These are phyloP conservation scores for Papiliotrema terrestris DNA, from an alignment of 1,284 basidiomycete species.

Conservation along the genomic window DNA sequence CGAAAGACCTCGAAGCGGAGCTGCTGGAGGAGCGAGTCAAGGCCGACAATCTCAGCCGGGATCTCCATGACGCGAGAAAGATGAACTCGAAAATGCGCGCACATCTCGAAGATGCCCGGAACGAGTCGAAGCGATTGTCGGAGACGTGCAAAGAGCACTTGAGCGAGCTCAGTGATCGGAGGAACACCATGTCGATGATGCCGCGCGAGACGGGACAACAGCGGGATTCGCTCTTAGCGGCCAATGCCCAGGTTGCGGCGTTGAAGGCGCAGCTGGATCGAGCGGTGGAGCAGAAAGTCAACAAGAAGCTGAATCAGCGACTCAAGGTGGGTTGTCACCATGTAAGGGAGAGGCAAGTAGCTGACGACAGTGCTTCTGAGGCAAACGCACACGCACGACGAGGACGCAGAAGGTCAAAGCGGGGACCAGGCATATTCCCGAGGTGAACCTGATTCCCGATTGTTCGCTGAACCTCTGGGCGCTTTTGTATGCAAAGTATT, in stretches of 20 bases:
- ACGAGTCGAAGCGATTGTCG: constrained; percentile 24
- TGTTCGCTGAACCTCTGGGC: too few species aligned
- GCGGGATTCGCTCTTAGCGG: constrained; percentile 28
- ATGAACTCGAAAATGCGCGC: constrained; percentile 37
- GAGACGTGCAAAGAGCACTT: constrained; percentile 34
- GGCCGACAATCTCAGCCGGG: constrained; percentile 17
- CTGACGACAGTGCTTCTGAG: constrained; percentile 21
- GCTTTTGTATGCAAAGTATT: too few species aligned
- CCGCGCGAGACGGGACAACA: constrained; percentile 15
- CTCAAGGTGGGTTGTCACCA: constrained; percentile 35
- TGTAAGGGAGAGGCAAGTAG: background rate
- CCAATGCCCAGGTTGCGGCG: constrained; percentile 34
- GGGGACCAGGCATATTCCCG: too few species aligned
- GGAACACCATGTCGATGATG: constrained; percentile 18
- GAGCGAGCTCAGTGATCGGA: constrained; percentile 30
- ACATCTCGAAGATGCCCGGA: constrained; percentile 37
- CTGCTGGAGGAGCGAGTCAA: constrained; percentile 21
- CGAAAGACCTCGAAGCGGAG: constrained; percentile 22
- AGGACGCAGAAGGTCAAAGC: too few species aligned
- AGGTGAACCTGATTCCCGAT: too few species aligned
- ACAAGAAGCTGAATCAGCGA: constrained; percentile 33
- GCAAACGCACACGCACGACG: too few species aligned
- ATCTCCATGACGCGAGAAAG: constrained; percentile 29
- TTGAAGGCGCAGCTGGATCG: constrained; percentile 38
- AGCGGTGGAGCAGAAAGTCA: constrained; percentile 40